Evolutionary conservation across 2,329 filamentous ascomycete species (phyloP).

Genomic region (Monosporascus sp.): DNA sequence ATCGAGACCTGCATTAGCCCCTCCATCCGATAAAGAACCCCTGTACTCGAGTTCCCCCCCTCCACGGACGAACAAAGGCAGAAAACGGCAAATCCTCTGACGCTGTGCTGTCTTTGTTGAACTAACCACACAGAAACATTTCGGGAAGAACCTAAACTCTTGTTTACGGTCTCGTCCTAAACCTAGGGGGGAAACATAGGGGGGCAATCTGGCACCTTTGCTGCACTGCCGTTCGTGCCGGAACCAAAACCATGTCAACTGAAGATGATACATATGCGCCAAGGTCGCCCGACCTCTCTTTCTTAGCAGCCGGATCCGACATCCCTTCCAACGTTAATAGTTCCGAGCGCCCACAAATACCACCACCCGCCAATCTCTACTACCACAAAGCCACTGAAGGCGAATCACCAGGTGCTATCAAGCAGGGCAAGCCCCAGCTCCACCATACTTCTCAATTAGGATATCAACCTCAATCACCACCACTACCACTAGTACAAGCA

Average conservation of each 20-base stretch:
- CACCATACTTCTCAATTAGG: constrained; percentile 18
- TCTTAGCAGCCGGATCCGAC: constrained; percentile 39
- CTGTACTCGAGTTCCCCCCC: not conserved
- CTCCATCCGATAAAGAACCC: constrained; percentile 2
- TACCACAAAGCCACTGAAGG: constrained; percentile 12
- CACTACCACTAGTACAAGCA: not conserved
- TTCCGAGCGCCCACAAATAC: constrained; percentile 18
- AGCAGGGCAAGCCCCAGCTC: constrained; percentile 17
- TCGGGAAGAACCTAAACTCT: constrained; percentile 2
- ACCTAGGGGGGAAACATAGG: not conserved
- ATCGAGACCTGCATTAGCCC: constrained; percentile 5
- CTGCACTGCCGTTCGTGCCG: constrained; percentile 2
- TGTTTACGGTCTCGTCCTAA: constrained; percentile 7
- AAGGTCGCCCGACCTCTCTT: constrained; percentile 55
- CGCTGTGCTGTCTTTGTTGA: constrained; percentile 1
- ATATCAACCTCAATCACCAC: constrained; percentile 8
- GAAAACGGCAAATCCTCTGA: not conserved
- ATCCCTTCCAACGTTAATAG: constrained; percentile 18
- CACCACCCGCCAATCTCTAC: constrained; percentile 21
- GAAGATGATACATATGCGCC: constrained; percentile 49
- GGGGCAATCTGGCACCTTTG: constrained; percentile 3
- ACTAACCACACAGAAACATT: constrained; percentile 12
- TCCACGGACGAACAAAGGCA: not conserved
- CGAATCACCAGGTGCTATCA: constrained; percentile 9
- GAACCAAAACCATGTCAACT: constrained; percentile 38